phyloP scores from a whole-genome alignment of 2,329 filamentous ascomycete genomes.

The Aspergillus tamarii region DNA sequence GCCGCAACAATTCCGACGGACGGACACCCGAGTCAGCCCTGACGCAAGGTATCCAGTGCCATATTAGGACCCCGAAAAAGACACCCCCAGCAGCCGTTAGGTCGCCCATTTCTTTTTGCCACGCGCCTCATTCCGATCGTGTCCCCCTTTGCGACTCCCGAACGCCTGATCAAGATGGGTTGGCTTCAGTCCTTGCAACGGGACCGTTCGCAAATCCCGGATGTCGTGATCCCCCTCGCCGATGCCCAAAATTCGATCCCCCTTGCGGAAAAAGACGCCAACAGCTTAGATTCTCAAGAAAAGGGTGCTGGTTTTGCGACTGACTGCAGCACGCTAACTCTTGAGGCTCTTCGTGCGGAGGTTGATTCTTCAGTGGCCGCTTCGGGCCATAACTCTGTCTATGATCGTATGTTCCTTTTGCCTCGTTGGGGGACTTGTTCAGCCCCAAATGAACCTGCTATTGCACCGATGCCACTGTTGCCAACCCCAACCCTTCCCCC shows the following conservation, averaged over 20 bases:
- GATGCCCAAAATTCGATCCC: slow-evolving; percentile 36
- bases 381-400: slow-evolving; percentile 64
- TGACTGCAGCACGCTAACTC: slow-evolving; percentile 57
- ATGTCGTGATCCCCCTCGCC: slow-evolving; percentile 54
- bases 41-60: neutral
- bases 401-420: slow-evolving; percentile 67
- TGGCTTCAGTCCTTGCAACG: neutral
- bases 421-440: neutral
- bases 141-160: neutral
- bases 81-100: neutral
- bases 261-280: slow-evolving; percentile 31
- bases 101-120: neutral
- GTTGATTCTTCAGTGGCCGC: slow-evolving; percentile 63
- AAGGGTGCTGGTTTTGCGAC: slow-evolving; percentile 38
- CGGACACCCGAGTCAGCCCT: neutral
- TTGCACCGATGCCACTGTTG: neutral
- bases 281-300: slow-evolving; percentile 39
- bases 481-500: neutral
- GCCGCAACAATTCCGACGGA: neutral
- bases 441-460: neutral
- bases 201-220: slow-evolving; percentile 48
- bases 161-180: slow-evolving; percentile 1
- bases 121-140: neutral
- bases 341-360: slow-evolving; percentile 71
- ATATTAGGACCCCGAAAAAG: neutral